Base-by-base conservation (phyloP, 2,329 filamentous ascomycete genomes). In the Colletotrichum caudatum region DNA sequence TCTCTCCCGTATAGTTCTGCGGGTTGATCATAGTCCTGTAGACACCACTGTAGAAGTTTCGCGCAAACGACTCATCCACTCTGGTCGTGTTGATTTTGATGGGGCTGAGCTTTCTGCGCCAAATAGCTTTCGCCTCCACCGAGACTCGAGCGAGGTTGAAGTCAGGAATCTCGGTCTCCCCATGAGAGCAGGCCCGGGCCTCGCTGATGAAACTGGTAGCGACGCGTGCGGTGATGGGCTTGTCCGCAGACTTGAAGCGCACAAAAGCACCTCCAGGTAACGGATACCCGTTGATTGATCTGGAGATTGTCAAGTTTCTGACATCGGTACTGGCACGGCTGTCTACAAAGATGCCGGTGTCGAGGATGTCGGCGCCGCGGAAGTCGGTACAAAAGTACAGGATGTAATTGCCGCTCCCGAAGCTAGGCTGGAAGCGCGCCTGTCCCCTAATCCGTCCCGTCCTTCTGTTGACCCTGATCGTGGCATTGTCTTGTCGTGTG, bases 1-100 rank as follows among this genome's bases (percentile, higher is more conserved):
- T 94, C 77, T 94, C 92, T 0, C 90, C 90, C 0, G 92, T 93
- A 75, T 93, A 93, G 75, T 93, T 92, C 75, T 93, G 91, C 2
- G 92, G 92, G 64, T 88, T 91, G 72, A 93, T 89, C 87, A 93
- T 89, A 3, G 89, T 87, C n/a, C 91, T 84, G 77, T 94, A 94
- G n/a, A 90, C 85, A 3, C 91, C 91, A 54, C 89, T 92, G 85
- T 91, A 93, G 75, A 94, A 92, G 23, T 88, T 87, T n/a, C 80
- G 89, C 69, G 91, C 82, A 1, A 91, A 77, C 0, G 87, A 85
- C 11, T 82, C 77, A 69, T 87, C 85, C 1, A 90, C 88, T 0
- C 87, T 82, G 1, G 77, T 82, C 0, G 85, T 80, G 50, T 90
- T 84, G 6, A 93, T 79, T 2, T 81, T 82, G 57, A 93, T 85